Percentiles rank a stretch among this genome's conserved stretches.
Evolutionary conservation across 345 rosid species (phyloP).

Genomic region (Erysimum cheiranthoides): DNA sequence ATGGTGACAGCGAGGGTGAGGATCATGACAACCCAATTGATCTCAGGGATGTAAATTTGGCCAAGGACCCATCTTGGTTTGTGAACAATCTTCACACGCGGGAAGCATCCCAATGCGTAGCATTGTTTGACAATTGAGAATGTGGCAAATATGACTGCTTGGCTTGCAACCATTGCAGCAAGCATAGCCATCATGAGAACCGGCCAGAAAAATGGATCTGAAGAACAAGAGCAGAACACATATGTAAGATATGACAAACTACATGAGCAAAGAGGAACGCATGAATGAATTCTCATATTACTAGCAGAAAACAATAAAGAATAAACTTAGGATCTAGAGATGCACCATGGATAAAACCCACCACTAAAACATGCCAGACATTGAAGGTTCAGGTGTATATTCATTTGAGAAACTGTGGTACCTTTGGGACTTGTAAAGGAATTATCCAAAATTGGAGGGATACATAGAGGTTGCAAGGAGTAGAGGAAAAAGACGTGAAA

Average conservation of each 20-base stretch:
- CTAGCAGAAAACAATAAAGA: neutral
- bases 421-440: neutral
- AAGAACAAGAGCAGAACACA: slow-evolving; percentile 36
- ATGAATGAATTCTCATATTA: slow-evolving; percentile 16
- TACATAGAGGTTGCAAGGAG: neutral
- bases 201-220: slow-evolving; percentile 83
- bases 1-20: slow-evolving; percentile 72
- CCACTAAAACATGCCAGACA: slow-evolving; percentile 5
- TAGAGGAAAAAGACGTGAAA: slow-evolving; percentile 20
- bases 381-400: slow-evolving; percentile 26
- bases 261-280: slow-evolving; percentile 11
- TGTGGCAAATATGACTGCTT: slow-evolving; percentile 76
- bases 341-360: slow-evolving; percentile 1
- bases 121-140: slow-evolving; percentile 86
- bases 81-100: slow-evolving; percentile 89
- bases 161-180: slow-evolving; percentile 86
- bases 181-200: slow-evolving; percentile 71
- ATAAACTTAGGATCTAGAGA: slow-evolving; percentile 4
- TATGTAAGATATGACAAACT: slow-evolving; percentile 19
- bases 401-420: slow-evolving; percentile 6
- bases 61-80: slow-evolving; percentile 81
- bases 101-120: slow-evolving; percentile 90
- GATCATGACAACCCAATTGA: slow-evolving; percentile 94
- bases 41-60: slow-evolving; percentile 92
- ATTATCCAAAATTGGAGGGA: slow-evolving; percentile 15